phyloP scores from a whole-genome alignment of 495 filamentous ascomycete species.

The Polyplosphaeria fusca region DNA sequence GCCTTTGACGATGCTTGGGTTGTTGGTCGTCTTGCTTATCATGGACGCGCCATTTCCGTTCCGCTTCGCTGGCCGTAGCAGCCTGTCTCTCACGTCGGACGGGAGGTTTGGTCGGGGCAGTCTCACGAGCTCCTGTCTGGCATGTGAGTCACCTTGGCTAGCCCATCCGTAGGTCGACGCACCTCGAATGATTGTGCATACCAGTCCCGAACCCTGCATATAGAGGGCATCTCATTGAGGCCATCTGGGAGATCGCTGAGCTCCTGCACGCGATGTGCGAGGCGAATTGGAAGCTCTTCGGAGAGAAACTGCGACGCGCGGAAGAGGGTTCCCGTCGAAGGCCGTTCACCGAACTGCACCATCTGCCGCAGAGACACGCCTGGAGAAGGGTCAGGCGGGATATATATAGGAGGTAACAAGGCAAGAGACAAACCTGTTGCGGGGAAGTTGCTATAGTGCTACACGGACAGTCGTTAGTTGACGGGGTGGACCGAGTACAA shows the following conservation, averaged over 20 bases:
- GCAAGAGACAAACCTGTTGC: slow-evolving; percentile 71
- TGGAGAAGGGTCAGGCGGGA: slow-evolving; percentile 15
- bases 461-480: slow-evolving; percentile 9
- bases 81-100: slow-evolving; percentile 71
- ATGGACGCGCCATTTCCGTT: slow-evolving; percentile 60
- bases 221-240: slow-evolving; percentile 96
- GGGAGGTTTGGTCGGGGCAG: slow-evolving; percentile 73
- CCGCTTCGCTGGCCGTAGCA: slow-evolving; percentile 68
- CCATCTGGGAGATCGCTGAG: slow-evolving; percentile 91
- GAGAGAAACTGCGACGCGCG: slow-evolving; percentile 97
- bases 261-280: slow-evolving; percentile 94
- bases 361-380: slow-evolving; percentile 80
- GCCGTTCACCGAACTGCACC: slow-evolving; percentile 81
- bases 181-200: slow-evolving; percentile 99
- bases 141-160: slow-evolving; percentile 7
- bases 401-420: neutral
- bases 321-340: slow-evolving; percentile 77
- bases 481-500: neutral
- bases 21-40: slow-evolving; percentile 76
- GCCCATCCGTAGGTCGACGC: slow-evolving; percentile 36
- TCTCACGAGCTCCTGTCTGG: slow-evolving; percentile 76
- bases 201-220: slow-evolving; percentile 92
- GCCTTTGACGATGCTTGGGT: slow-evolving; percentile 83
- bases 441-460: slow-evolving; percentile 91
- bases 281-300: slow-evolving; percentile 94